Evolutionary conservation across 2,329 filamentous ascomycete genomes (phyloP).

Genomic region (Aphanocladium album): DNA sequence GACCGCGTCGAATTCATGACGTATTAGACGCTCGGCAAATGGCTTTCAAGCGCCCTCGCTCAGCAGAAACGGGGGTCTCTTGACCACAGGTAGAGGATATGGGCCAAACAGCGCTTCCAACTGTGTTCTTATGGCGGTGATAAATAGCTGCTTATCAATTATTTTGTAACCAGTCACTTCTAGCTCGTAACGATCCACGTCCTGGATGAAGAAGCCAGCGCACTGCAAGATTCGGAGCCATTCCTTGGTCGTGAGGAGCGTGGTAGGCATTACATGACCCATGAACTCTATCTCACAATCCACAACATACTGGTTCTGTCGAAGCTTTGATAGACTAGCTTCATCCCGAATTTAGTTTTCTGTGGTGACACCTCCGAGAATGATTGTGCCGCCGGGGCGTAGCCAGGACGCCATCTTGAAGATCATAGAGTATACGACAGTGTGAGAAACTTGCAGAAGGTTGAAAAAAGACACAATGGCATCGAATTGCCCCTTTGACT

Average conservation of each 20-base stretch:
- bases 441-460: background rate
- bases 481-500: background rate
- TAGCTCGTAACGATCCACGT: background rate
- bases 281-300: background rate
- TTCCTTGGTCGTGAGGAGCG: background rate
- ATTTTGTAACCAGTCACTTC: background rate
- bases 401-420: slow-evolving; percentile 4
- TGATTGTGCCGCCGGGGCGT: background rate
- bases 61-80: background rate
- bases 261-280: background rate
- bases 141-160: background rate
- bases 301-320: background rate
- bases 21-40: background rate
- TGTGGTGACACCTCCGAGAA: background rate
- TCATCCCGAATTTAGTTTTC: background rate
- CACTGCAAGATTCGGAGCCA: background rate
- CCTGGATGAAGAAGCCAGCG: background rate
- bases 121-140: background rate
- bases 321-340: background rate
- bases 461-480: background rate
- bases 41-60: background rate
- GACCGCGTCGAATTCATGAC: background rate
- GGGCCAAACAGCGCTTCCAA: background rate
- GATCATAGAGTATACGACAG: background rate
- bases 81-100: background rate